A percentile compares a stretch with the other conserved stretches of the same genome.
These are phyloP conservation scores for Leucosporidium creatinivorum DNA, from an alignment of 768 basidiomycete species.

Conservation along the genomic window DNA sequence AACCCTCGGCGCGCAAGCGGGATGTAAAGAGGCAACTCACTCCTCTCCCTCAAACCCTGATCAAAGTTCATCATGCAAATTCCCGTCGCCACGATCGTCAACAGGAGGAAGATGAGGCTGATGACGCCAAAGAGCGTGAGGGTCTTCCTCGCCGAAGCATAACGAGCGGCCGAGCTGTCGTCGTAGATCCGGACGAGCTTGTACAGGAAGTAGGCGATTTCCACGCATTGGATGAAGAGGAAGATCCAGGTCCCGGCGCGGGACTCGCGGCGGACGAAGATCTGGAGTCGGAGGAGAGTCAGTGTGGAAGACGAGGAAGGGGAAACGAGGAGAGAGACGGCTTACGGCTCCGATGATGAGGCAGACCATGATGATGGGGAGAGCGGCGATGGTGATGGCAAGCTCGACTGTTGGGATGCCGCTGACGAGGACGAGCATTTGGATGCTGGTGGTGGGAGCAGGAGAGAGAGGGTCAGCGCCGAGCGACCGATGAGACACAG, in stretches of 20 bases:
- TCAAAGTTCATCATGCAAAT: constrained; percentile 26
- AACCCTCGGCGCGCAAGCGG: too few relatives aligned
- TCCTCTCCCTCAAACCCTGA: constrained; percentile 17
- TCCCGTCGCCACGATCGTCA: constrained; percentile 19
- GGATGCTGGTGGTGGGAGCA: background rate
- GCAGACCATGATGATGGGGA: constrained; percentile 9
- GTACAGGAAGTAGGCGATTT: constrained; percentile 26
- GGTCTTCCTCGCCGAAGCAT: constrained; percentile 10
- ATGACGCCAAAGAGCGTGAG: constrained; percentile 29
- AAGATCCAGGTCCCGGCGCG: background rate
- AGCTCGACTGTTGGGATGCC: constrained; percentile 26
- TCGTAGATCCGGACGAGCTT: constrained; percentile 27
- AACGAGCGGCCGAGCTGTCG: constrained; percentile 1
- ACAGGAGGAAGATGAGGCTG: constrained; percentile 18
- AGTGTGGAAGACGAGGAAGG: too few relatives aligned
- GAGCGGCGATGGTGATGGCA: constrained; percentile 26
- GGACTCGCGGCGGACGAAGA: too few relatives aligned
- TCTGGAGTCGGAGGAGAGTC: too few relatives aligned
- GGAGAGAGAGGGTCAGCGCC: background rate
- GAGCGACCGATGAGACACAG: too few relatives aligned
- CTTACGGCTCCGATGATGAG: constrained; percentile 2
- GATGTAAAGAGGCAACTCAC: too few relatives aligned
- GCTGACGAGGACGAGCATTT: constrained; percentile 30
- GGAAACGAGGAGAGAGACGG: too few relatives aligned
- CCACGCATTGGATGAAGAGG: too few relatives aligned